Base-by-base conservation (phyloP, 352 stramenopile species). In the Elongisporangium undulatum region DNA sequence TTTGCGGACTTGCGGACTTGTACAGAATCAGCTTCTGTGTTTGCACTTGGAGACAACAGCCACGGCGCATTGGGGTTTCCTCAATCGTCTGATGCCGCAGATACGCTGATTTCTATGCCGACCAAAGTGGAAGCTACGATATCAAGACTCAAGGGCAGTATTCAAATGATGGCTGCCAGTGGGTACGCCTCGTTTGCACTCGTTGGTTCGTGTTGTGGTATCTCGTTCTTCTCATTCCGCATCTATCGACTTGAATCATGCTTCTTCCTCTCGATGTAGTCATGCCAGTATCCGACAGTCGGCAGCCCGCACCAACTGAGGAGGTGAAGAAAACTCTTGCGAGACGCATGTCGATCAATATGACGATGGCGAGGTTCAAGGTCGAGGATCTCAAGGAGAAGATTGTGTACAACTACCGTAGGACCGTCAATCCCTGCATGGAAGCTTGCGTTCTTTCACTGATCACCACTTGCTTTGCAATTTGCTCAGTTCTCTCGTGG, bases 1-100 rank as follows among this genome's bases (percentile, higher is more conserved):
- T 41, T 52, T 54, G n/a, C 16, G 15, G 1, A 52, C 23, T 58
- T 67, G 19, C 9, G 10, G 53, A 9, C 41, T 26, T 20, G 1
- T 56, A n/a, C 55, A 93, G 81, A 93, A 48, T 90, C 81, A n/a
- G 68, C 67, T 19, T 60, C 58, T 5, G 71, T 90, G 39, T 93
- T 93, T 66, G 75, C 75, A 2, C 89, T 74, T 60, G 84, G 84
- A 10, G 84, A 93, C 59, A 91, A 90, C 53, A 72, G 72, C 13
- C 77, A 84, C 50, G 74, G 77, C 5, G 78, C 82, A 4, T 61
- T 92, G 12, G 79, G 79, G 7, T 41, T 58, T 21, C 13, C 53
- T 20, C 17, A 26, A 21, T 23, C 8, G 19, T 6, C 16, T 19
- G 7, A 58, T 48, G 10, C 62, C 49, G 21, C n/a, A 10, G 15